phyloP scores from a whole-genome alignment of 208 protist genomes.

The Acanthamoeba rhysodes region DNA sequence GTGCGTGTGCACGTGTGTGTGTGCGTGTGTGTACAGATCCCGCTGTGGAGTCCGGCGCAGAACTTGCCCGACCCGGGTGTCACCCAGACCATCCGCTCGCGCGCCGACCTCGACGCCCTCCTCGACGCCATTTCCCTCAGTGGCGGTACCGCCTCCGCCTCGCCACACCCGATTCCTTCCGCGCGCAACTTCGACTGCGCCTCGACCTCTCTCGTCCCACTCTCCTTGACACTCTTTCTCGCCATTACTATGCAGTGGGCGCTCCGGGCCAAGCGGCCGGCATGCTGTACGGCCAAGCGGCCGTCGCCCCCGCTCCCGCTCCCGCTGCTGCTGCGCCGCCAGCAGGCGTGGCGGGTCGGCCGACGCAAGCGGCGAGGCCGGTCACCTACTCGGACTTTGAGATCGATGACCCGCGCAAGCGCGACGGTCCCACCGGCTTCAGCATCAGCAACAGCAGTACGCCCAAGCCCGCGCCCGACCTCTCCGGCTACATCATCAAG shows the following conservation, averaged over 20 bases:
- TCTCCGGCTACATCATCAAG: constrained; percentile 1
- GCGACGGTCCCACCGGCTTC: neutral
- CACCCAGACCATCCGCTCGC: neutral
- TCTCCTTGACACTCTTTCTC: neutral
- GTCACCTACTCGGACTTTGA: constrained; percentile 37
- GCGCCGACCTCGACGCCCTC: constrained; percentile 17
- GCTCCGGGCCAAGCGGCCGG: no score
- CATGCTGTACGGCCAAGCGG: no score
- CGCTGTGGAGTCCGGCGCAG: neutral
- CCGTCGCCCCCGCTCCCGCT: no score
- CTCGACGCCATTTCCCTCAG: constrained; percentile 35
- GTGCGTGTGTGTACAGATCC: neutral
- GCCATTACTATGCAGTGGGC: neutral
- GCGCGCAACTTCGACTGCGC: neutral
- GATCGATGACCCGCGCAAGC: constrained; percentile 43
- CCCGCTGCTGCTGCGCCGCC: neutral
- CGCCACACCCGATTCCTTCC: neutral
- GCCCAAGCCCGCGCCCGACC: constrained; percentile 39
- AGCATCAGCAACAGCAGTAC: neutral
- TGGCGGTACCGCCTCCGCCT: neutral
- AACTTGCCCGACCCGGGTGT: constrained; percentile 25
- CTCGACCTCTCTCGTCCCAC: neutral
- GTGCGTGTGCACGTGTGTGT: no score
- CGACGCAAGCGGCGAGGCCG: neutral
- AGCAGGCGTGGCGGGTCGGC: neutral